Base-by-base conservation (phyloP, 2,329 filamentous ascomycete genomes). In the Hysterium pulicare region DNA sequence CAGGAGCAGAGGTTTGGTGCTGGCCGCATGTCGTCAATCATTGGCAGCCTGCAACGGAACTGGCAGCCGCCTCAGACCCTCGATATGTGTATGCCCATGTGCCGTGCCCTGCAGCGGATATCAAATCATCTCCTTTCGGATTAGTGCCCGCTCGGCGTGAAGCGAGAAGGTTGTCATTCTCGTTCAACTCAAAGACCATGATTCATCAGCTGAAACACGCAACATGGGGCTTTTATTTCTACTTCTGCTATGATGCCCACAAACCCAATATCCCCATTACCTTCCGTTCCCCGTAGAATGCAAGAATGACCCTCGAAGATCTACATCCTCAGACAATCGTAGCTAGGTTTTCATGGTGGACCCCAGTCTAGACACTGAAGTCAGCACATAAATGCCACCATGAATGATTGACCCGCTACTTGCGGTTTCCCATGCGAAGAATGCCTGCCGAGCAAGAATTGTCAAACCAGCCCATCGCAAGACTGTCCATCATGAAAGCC, bases 401-500 rank as follows among this genome's bases (percentile, higher is more conserved):
- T 41, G 33, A 44, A 19, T 22, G 19, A 28, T 22, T 11, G 21
- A 21, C 33, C 19, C 32, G 19, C 41, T 42, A 51, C 52, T 60
- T 64, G 45, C 56, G 42, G 40, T 60, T 56, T 1, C 60, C 54
- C 28, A 62, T 57, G 33, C 66, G 55, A 45, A 62, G 23, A 13
- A 65, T 57, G 2, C 69, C 75, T 40, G 75, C 74, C 26, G 60
- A 64, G 49, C 75, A 78, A 31, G 61, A 72, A 46, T 71, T 71
- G 59, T 78, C 71, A 42, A 61, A 67, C 75, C 75, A 78, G 32
- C 64, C 68, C 54, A 76, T 54, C 34, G 64, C 49, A 42, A 78
- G 52, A 44, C 73, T 66, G 48, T 77, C 75, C 61, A 76, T 61
- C 61, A 76, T 72, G 51, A 69, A 72, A 21, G 64, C 54, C 42